Evolutionary conservation across 176 grass and related monocot species (phyloP), one percentile per base, ranked within the genome.

Genomic region (Carex myosuroides): DNA sequence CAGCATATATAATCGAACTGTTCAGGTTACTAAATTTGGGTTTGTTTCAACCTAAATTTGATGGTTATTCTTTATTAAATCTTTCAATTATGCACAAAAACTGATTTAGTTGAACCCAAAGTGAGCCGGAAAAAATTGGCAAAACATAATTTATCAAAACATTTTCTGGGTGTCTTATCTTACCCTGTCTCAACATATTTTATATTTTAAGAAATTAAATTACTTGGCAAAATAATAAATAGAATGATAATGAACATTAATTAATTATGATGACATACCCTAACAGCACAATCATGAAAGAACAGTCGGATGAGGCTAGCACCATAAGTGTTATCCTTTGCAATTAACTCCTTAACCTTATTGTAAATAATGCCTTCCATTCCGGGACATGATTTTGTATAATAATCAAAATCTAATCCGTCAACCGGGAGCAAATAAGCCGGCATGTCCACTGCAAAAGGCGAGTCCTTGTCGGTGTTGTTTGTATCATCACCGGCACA

Each of bases 241-340:
- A 46, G 3, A 20, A 44, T 41, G 20, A 46, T 5, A 3, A 18
- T 9, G 9, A 70, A 8, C 7, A 44, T 3, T 21, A 16, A 72
- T 35, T 16, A 37, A 60, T n/a, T 7, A 63, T 29, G 2, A 26
- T 48, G 50, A 63, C 48, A 17, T 89, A 90, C 89, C 73, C 87
- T 56, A 21, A 91, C 89, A 16, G 87, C 86, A 37, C 89, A 91
- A 81, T 91, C 89, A 18, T 91, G 89, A 77, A 79, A 91, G 82
- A 85, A 52, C 12, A 91, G 3, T 24, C 86, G 83, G 82, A 91
- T 85, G 83, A 91, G 89, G 14, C 89, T 87, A 0, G 89, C 89
- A 18, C 57, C 89, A 26, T 70, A 56, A 33, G 83, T 87, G 64
- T 84, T 72, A 29, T 85, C 37, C 77, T 79, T 88, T 50, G 80